Evolutionary conservation across 495 filamentous ascomycete genomes (phyloP).

Genomic region (Hypoxylon subgilvum): DNA sequence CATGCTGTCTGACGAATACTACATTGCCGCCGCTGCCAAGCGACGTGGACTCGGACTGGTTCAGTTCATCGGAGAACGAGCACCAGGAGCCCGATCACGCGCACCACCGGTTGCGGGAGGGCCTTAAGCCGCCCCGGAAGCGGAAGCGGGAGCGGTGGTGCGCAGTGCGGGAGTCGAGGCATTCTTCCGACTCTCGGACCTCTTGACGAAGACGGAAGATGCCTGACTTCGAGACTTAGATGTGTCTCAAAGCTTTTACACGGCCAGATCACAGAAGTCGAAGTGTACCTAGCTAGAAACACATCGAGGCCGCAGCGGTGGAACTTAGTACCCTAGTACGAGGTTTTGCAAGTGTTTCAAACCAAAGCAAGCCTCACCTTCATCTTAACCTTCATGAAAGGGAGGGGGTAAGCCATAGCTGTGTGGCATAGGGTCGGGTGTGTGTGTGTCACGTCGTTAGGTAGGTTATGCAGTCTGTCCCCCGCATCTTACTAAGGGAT

Average conservation of each 20-base stretch:
- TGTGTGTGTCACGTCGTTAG: too few species aligned
- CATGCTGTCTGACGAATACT: too few species aligned
- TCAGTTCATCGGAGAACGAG: too few species aligned
- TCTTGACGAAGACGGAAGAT: neutral
- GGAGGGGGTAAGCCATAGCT: too few species aligned
- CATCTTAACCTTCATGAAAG: too few species aligned
- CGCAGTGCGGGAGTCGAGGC: conserved; percentile 14
- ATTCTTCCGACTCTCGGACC: conserved; percentile 1
- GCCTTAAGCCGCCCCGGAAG: conserved; percentile 41
- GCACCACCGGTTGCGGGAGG: conserved; percentile 69
- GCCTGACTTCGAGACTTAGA: too few species aligned
- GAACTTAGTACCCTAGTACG: neutral
- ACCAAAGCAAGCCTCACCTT: too few species aligned
- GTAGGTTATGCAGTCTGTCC: too few species aligned
- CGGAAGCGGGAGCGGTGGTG: conserved; percentile 24
- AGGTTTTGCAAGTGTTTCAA: neutral
- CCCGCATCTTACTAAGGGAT: neutral
- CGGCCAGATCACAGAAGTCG: neutral
- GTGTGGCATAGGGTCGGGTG: neutral
- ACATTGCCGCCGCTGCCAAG: too few species aligned
- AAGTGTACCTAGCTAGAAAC: neutral
- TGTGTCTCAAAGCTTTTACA: too few species aligned
- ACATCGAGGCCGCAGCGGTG: neutral
- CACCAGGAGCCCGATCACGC: conserved; percentile 69
- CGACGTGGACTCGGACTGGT: too few species aligned